Evolutionary conservation across 805 yeast species (phyloP).

Genomic region (Barnettozyma californica): DNA sequence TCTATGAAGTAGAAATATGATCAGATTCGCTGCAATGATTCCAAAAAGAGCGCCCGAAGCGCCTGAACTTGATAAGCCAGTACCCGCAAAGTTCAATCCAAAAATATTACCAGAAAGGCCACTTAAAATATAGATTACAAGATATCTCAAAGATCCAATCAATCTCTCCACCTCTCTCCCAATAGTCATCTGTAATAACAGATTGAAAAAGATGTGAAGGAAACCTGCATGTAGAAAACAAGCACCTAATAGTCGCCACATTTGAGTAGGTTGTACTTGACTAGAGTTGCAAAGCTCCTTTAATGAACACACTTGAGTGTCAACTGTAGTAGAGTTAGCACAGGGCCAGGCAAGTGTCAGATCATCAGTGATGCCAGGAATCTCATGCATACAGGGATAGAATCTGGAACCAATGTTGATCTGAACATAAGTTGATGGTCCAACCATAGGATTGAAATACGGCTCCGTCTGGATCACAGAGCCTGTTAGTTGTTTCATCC

Average conservation of each 20-base stretch:
- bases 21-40: slow-evolving; percentile 54
- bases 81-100: slow-evolving; percentile 66
- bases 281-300: slow-evolving; percentile 43
- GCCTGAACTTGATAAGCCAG: slow-evolving; percentile 62
- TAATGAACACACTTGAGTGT: slow-evolving; percentile 52
- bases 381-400: slow-evolving; percentile 61
- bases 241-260: slow-evolving; percentile 67
- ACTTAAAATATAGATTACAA: slow-evolving; percentile 49
- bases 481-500: slow-evolving; percentile 56
- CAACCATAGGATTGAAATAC: slow-evolving; percentile 72
- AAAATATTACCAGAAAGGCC: slow-evolving; percentile 65
- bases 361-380: slow-evolving; percentile 45
- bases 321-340: slow-evolving; percentile 54
- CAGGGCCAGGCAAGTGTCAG: slow-evolving; percentile 51
- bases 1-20: slow-evolving; percentile 45
- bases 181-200: slow-evolving; percentile 53
- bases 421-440: slow-evolving; percentile 63
- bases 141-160: slow-evolving; percentile 50
- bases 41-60: slow-evolving; percentile 73
- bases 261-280: slow-evolving; percentile 44
- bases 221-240: slow-evolving; percentile 73
- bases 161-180: slow-evolving; percentile 54
- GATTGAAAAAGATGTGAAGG: slow-evolving; percentile 59
- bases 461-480: slow-evolving; percentile 64
- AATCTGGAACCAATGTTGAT: slow-evolving; percentile 69